Evolutionary conservation across 2,329 filamentous ascomycete genomes (phyloP), one percentile per base, ranked within the genome.

Genomic region (Aschersonia sp.): DNA sequence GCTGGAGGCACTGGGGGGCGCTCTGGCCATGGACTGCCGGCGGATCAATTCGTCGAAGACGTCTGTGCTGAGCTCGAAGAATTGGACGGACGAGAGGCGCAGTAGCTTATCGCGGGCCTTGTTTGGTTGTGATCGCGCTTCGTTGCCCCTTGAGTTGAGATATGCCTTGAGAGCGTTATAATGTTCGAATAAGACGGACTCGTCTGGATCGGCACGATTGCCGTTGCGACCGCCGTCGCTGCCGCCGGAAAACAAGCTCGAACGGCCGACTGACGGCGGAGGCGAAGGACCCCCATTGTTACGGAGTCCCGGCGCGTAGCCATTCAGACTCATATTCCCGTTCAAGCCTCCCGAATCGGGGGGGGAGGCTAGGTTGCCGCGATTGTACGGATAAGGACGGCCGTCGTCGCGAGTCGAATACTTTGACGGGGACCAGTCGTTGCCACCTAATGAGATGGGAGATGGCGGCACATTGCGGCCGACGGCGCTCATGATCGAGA

Each of bases 1-100:
- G 52, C 68, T 72, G 45, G 72, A 71, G 30, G 71, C 70, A 55
- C 73, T 75, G 29, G 74, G 69, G 12, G 73, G 31, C 48, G 69
- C 69, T 51, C 78, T 68, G 47, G 74, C 74, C 46, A 74, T 73
- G 54, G 85, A 78, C 65, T 97, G 89, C 53, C 92, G 80, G 51
- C 92, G 83, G 55, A 94, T 74, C 54, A 97, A 73, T 68, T 98
- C 92, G 65, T 98, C 92, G 67, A 85, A 97, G 41, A 98, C 91
- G 67, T 98, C 92, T 50, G 91, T 97, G 66, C 89, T 96, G 52
- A 98, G 76, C 68, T 98, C 92, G 65, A 94, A 88, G 65, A 98
- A 97, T 65, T 98, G 92, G 31, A 94, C 87, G 1, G 84, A 74
- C 1, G 89, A 95, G 46, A 98, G 75, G 50, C 91, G 81, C 51